Conservation (phyloP, 208 protist species). For the Trypanosoma scelopori region DNA sequence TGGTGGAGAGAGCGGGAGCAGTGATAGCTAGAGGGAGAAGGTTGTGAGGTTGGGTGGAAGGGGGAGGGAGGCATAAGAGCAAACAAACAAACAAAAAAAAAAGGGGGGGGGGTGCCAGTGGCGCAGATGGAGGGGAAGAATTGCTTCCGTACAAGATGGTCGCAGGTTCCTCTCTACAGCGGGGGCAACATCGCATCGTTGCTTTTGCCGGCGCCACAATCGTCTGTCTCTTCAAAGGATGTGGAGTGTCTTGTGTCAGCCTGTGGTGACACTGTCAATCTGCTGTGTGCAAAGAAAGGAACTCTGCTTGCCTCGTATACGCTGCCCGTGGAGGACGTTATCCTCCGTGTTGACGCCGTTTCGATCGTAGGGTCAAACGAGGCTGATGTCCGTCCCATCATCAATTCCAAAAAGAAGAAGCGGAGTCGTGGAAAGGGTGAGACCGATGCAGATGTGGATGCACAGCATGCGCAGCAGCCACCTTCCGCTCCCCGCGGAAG, state of each 20-base stretch:
- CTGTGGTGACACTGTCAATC: constrained; percentile 85
- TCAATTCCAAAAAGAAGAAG: background rate
- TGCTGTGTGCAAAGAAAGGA: constrained; percentile 53
- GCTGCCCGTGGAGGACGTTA: constrained; percentile 80
- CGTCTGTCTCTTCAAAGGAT: constrained; percentile 4
- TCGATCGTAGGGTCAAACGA: constrained; percentile 32
- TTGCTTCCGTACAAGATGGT: constrained; percentile 83
- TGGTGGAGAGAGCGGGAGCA: too few relatives aligned
- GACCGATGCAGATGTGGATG: background rate
- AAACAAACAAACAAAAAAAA: too few relatives aligned
- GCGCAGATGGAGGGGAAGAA: constrained; percentile 85
- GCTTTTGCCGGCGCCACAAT: constrained; percentile 27
- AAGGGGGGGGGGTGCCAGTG: background rate
- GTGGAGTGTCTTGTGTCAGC: constrained; percentile 67
- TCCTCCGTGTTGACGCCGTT: constrained; percentile 80
- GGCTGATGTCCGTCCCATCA: background rate
- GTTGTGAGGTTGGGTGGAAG: too few relatives aligned
- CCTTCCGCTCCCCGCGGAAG: constrained; percentile 30
- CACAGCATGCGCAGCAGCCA: too few relatives aligned
- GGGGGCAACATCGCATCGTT: constrained; percentile 79
- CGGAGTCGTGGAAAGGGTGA: constrained; percentile 6
- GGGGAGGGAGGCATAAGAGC: too few relatives aligned
- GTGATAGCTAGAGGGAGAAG: too few relatives aligned
- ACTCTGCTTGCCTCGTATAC: constrained; percentile 68
- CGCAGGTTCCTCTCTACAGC: constrained; percentile 84